Percentiles rank a stretch among this genome's conserved stretches.
Conservation (phyloP, 2,329 filamentous ascomycete genomes). For the Xylaria multiplex region DNA sequence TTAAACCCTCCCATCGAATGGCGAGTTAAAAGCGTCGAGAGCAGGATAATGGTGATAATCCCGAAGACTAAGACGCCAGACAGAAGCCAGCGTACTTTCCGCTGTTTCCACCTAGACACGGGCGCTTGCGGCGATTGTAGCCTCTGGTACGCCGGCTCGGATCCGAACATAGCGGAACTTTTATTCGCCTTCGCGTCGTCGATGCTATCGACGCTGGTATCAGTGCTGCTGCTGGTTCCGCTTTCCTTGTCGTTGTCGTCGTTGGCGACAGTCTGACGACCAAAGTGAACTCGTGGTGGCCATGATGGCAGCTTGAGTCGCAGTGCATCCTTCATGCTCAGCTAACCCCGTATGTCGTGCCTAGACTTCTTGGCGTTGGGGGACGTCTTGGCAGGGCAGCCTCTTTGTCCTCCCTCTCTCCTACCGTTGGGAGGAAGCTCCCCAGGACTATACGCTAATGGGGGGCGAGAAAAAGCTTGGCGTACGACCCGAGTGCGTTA, state of each 20-base stretch:
- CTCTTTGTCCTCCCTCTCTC: background rate
- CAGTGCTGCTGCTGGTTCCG: background rate
- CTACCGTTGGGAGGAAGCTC: background rate
- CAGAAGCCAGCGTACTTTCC: constrained; percentile 25
- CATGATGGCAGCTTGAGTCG: constrained; percentile 35
- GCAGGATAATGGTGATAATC: constrained; percentile 33
- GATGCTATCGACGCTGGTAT: background rate
- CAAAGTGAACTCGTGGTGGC: constrained; percentile 29
- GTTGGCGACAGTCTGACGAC: constrained; percentile 15
- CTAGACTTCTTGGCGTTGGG: constrained; percentile 29
- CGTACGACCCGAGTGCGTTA: constrained; percentile 4
- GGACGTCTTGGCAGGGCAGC: constrained; percentile 29
- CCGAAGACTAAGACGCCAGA: constrained; percentile 29
- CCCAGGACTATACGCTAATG: background rate
- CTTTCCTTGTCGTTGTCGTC: constrained; percentile 5
- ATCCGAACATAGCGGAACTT: constrained; percentile 24
- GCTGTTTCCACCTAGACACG: constrained; percentile 14
- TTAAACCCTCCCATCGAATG: constrained; percentile 21
- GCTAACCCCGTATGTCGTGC: constrained; percentile 4
- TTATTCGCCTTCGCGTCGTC: constrained; percentile 21
- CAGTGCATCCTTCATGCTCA: constrained; percentile 36
- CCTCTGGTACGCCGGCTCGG: constrained; percentile 29
- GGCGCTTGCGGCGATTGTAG: constrained; percentile 18
- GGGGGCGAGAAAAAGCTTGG: constrained; percentile 17
- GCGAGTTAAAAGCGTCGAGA: constrained; percentile 36